phyloP scores from a whole-genome alignment of 371 early-diverging fungal genomes.

The Mortierella sp. region DNA sequence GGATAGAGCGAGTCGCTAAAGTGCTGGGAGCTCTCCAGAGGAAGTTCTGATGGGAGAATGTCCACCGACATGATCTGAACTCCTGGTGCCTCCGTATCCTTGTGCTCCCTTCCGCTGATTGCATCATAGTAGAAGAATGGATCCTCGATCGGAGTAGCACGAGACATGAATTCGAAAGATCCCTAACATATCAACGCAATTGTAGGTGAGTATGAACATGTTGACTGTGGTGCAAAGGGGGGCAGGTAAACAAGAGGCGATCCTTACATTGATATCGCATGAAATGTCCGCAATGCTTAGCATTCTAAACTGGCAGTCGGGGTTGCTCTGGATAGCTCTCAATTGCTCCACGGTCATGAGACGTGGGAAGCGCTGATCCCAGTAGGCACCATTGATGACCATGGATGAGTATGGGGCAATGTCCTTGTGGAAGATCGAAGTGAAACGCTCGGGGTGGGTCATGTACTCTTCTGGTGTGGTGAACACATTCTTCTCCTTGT shows the following conservation, averaged over 20 bases:
- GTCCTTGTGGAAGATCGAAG: conserved; percentile 87
- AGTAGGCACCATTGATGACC: conserved; percentile 96
- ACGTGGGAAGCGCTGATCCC: conserved; percentile 91
- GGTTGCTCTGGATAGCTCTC: conserved; percentile 67
- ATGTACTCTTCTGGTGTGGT: conserved; percentile 75
- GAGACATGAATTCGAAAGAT: conserved; percentile 92
- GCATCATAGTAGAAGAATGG: conserved; percentile 96
- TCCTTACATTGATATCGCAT: conserved; percentile 89
- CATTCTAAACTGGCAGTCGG: conserved; percentile 75
- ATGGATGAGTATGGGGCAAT: conserved; percentile 92
- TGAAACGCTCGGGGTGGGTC: conserved; percentile 83
- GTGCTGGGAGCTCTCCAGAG: conserved; percentile 91
- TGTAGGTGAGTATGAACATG: background rate
- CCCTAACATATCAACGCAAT: conserved; percentile 60
- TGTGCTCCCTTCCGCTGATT: conserved; percentile 72
- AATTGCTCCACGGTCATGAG: conserved; percentile 87
- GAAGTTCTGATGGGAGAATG: conserved; percentile 96
- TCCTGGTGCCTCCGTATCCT: conserved; percentile 82
- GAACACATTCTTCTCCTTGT: conserved; percentile 73
- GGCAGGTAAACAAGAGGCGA: background rate
- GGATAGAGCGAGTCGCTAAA: conserved; percentile 91
- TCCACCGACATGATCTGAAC: conserved; percentile 96
- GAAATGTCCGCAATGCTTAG: conserved; percentile 93
- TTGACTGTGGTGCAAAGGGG: background rate
- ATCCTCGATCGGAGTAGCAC: conserved; percentile 87